Evolutionary conservation across 2,329 filamentous ascomycete species (phyloP).

Genomic region (Penicillium janthinellum): DNA sequence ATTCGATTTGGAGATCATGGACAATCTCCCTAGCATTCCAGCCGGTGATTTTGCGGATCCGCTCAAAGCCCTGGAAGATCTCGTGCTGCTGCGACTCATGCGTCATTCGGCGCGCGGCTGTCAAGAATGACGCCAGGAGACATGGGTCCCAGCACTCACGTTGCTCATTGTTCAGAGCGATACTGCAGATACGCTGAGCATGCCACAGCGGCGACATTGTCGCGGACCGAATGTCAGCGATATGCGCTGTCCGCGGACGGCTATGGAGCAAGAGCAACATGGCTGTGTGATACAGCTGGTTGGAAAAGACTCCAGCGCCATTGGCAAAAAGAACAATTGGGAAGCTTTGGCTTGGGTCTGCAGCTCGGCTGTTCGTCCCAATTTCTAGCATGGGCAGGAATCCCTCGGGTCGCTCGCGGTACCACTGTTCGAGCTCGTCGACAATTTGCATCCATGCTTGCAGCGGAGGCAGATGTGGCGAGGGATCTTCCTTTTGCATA

Average conservation of each 20-base stretch:
- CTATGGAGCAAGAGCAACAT: conserved; percentile 56
- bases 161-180: conserved; percentile 51
- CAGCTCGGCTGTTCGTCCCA: conserved; percentile 30
- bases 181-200: conserved; percentile 53
- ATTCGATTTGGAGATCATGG: conserved; percentile 23
- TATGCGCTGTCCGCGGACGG: conserved; percentile 50
- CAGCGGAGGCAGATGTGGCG: conserved; percentile 10
- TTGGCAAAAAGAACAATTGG: conserved; percentile 51
- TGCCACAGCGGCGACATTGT: conserved; percentile 53
- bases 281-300: conserved; percentile 60
- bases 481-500: conserved; percentile 19
- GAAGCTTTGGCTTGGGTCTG: conserved; percentile 27
- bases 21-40: conserved; percentile 38
- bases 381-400: conserved; percentile 39
- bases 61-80: conserved; percentile 45
- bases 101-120: conserved; percentile 52
- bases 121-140: conserved; percentile 50
- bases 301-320: conserved; percentile 48
- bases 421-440: conserved; percentile 32
- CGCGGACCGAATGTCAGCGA: conserved; percentile 34
- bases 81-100: conserved; percentile 52
- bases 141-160: conserved; percentile 52
- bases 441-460: conserved; percentile 28
- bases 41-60: conserved; percentile 45
- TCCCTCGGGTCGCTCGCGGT: conserved; percentile 30